Evolutionary conservation across 805 yeast species (phyloP), one percentile per base, ranked within the genome.

Genomic region (Zygosaccharomyces kombuchaensis): DNA sequence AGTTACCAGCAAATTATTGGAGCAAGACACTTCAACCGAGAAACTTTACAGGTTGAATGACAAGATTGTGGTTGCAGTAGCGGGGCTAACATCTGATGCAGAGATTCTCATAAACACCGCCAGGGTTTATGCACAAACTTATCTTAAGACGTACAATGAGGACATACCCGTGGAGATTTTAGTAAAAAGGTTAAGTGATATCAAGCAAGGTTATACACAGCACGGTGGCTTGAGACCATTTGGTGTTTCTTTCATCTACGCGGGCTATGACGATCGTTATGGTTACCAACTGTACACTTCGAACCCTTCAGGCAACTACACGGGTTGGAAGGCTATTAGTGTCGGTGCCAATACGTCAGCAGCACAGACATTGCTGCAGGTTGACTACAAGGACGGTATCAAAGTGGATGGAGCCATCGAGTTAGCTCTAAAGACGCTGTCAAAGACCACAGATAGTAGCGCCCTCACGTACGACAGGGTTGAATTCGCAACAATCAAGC

Each of bases 151-250:
- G 13, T 93, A 89, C 68, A 86, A 86, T 63, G 96, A 89, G 68
- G 89, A 89, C 52, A 86, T 91, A 41, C 97, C 97, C n/a, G 85
- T 91, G 47, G 97, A 89, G 67, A 75, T 82, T 45, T 78, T 93
- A 53, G 96, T 93, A 53, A 87, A 87, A 63, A 76, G 84, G 53
- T 75, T 93, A 52, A 89, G 97, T 71, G 95, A 93, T 68, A 78
- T 87, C 52, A 93, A 93, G 68, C 99, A 93, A 67, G 96, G 98
- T 9, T 93, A 93, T 68, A 93, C 99, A 6, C 99, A 93, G 68
- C 96, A 87, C 63, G 99, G 99, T 63, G 99, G 99, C 30, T 77
- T 93, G 60, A 84, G 99, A 68, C 99, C 99, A 16, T 93, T 89
- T 66, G 99, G 99, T 60, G 99, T 93, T 34, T 85, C 96, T 43